A percentile compares a stretch with the other conserved stretches of the same genome.
Evolutionary conservation across 2,329 filamentous ascomycete genomes (phyloP).

Genomic region (Cladosporium colombiae): DNA sequence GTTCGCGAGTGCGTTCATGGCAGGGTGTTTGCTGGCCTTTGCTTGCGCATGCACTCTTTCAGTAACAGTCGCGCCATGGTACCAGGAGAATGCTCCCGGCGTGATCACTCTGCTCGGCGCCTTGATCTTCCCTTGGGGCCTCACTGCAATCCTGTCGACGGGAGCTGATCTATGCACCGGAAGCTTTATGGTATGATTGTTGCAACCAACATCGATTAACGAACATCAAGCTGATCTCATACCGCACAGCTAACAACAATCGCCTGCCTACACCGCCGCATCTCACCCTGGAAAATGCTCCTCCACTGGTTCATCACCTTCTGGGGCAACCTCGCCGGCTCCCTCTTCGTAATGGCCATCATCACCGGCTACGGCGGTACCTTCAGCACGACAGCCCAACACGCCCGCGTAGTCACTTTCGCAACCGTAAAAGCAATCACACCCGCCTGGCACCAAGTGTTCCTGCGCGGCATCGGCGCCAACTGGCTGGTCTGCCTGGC

Average conservation of each 20-base stretch:
- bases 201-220: neutral
- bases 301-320: conserved; percentile 35
- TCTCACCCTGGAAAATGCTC: conserved; percentile 29
- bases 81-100: conserved; percentile 36
- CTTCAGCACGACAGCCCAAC: conserved; percentile 43
- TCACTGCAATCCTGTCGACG: conserved; percentile 36
- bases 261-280: conserved; percentile 46
- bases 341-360: conserved; percentile 35
- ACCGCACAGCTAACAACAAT: conserved; percentile 45
- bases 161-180: conserved; percentile 39
- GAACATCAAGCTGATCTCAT: neutral
- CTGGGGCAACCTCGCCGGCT: conserved; percentile 37
- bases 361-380: conserved; percentile 36
- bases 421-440: conserved; percentile 52
- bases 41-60: conserved; percentile 48
- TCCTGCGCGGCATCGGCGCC: conserved; percentile 54
- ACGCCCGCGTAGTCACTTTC: conserved; percentile 47
- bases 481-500: conserved; percentile 62
- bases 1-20: conserved; percentile 54
- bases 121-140: conserved; percentile 39
- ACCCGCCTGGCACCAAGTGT: conserved; percentile 55
- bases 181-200: conserved; percentile 32
- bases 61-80: conserved; percentile 31
- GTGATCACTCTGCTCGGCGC: conserved; percentile 36
- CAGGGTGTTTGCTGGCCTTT: conserved; percentile 55